Base-by-base conservation (phyloP, 176 grass and related monocot species). In the Dactylis glomerata region DNA sequence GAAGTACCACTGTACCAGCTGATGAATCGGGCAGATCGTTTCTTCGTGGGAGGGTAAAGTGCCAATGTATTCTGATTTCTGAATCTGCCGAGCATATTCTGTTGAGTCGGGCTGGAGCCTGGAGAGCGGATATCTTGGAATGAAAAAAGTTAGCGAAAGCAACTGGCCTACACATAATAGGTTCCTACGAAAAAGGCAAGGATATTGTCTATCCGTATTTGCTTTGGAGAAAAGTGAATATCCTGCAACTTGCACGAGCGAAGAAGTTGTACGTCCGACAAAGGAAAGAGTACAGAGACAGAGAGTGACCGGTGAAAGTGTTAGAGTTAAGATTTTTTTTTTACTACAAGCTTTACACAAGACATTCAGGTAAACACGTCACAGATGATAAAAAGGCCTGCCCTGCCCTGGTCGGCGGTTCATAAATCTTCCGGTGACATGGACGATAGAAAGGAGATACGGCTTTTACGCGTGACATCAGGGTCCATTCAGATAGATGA, bases 61-160 rank as follows among this genome's bases (percentile, higher is more conserved):
- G 65, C 11, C 52, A 5, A 23, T 2, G 34, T n/a, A 45, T 66
- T 14, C 22, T 30, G 23, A 32, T 36, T 66, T 14, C 22, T 30
- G 23, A 32, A 86, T 89, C 70, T 27, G 50, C 23, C 40, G 32
- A 32, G 70, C 70, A 71, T 32, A 10, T 26, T 32, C 8, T 24
- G 46, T 46, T 12, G n/a, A 1, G 13, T 45, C 36, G 12, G 37
- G 31, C 14, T 22, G 20, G 27, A n/a, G n/a, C n/a, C 24, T 41
- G 65, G 17, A 32, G 64, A 27, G 36, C n/a, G n/a, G 8, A 8
- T 69, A 78, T 75, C 42, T 64, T 73, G 75, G 44, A 84, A 46
- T 24, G 42, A 84, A 13, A 44, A 45, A 81, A 74, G 81, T 46
- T 33, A 50, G 50, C 50, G 40, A 81, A 59, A 81, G 38, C 69